Percentiles rank a stretch among this genome's conserved stretches.
These are phyloP conservation scores for Malus hybrid DNA, from an alignment of 331 rosid species.

Conservation along the genomic window DNA sequence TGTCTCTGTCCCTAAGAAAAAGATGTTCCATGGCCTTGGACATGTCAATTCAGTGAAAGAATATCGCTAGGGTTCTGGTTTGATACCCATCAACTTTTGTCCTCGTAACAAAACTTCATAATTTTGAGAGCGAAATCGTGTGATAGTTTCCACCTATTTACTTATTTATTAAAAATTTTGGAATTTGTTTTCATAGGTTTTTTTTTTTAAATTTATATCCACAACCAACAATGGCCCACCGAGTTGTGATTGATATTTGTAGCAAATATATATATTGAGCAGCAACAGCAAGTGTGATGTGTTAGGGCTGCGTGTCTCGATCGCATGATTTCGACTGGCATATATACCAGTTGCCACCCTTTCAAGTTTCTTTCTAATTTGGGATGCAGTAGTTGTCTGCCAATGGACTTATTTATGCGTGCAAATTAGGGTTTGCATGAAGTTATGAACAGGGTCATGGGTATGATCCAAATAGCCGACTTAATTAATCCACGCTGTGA, in stretches of 20 bases:
- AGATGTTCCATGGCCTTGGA: conserved; percentile 4
- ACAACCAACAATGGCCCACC: not conserved
- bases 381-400: not conserved
- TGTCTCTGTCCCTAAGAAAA: not conserved
- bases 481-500: too few relatives aligned
- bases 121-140: not conserved
- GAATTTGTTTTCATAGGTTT: not conserved
- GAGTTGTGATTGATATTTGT: not conserved
- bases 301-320: not conserved
- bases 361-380: not conserved
- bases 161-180: not conserved
- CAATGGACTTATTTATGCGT: not conserved
- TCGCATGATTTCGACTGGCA: not conserved
- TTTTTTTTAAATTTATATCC: not conserved
- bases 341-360: not conserved
- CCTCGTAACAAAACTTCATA: not conserved
- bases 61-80: not conserved
- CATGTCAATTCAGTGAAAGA: not conserved
- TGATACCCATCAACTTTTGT: conserved; percentile 7
- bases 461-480: too few relatives aligned
- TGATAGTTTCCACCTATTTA: too few relatives aligned
- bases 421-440: not conserved
- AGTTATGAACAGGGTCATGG: not conserved
- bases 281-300: not conserved
- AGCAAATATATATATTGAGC: not conserved